Evolutionary conservation across 1,284 basidiomycete species (phyloP), one percentile per base, ranked within the genome.

Genomic region (Papiliotrema flavescens): DNA sequence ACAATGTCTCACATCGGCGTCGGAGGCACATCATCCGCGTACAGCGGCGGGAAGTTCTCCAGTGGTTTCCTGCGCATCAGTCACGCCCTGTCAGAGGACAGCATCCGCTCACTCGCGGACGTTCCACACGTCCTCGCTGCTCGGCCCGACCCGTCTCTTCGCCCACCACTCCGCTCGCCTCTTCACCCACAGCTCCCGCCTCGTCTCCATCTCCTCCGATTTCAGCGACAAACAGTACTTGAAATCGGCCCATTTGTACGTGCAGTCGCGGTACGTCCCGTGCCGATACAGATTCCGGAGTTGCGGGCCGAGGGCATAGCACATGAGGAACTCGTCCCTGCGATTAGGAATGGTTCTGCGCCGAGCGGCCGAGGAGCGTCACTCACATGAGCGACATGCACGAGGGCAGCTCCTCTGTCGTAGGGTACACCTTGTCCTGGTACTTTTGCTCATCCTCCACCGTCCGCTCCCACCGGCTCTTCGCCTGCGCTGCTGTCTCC

Each of bases 101-200:
- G 53, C 51, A 51, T 51, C 35, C 2, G 80, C 82, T 63, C 71
- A 92, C 91, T 79, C 83, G 69, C 93, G 79, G 22, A 89, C 80
- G 60, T 90, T 86, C 95, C 95, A 98, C 2, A 98, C 85, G 70
- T 93, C 89, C 78, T 98, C 95, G 56, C 89, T 90, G 73, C 89
- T 92, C 67, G 83, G 84, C 11, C 77, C 80, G 13, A 89, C 71
- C 47, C 92, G 78, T 47, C 89, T 79, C 35, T 80, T 78, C 2
- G 93, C 92, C 89, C 90, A 94, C 88, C 88, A 91, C 70, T 96
- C 90, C 0, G 94, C 94, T 45, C 88, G 81, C 23, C 89, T 80
- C 45, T 80, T 80, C 53, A 98, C 85, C 92, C 92, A 98, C 8
- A 83, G 83, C 51, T 89, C 83, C 24, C 88, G 82, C 67, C 84